A percentile compares a stretch with the other conserved stretches of the same genome.
These are phyloP conservation scores for Suillus brevipes DNA, from an alignment of 768 basidiomycete genomes.

Conservation along the genomic window DNA sequence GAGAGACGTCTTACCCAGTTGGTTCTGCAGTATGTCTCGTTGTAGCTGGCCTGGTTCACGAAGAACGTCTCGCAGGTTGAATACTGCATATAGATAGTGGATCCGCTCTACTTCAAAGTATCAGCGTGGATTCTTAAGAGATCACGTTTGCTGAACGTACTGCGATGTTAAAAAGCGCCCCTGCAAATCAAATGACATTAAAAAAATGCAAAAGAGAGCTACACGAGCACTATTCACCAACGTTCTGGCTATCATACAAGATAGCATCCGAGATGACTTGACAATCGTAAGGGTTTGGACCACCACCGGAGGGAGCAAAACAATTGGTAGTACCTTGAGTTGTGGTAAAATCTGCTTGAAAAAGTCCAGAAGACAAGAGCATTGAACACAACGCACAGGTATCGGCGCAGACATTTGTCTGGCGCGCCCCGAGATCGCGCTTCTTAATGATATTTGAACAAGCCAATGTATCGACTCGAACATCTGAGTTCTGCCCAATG, in stretches of 20 bases:
- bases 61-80: constrained; percentile 47
- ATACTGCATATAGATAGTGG: constrained; percentile 35
- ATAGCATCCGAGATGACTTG: constrained; percentile 50
- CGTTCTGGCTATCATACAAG: constrained; percentile 46
- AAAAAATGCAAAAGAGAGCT: not conserved
- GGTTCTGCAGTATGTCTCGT: constrained; percentile 45
- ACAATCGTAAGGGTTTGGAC: constrained; percentile 49
- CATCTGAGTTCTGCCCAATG: constrained; percentile 45
- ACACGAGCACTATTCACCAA: constrained; percentile 28
- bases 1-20: constrained; percentile 40
- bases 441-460: constrained; percentile 25
- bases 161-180: constrained; percentile 14
- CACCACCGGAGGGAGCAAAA: constrained; percentile 47
- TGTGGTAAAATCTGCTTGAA: not conserved
- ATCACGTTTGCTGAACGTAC: constrained; percentile 3
- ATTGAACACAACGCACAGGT: constrained; percentile 32
- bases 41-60: constrained; percentile 43
- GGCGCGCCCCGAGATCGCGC: constrained; percentile 10
- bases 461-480: constrained; percentile 37
- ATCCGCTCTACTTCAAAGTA: constrained; percentile 7
- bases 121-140: not conserved
- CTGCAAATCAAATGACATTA: not conserved
- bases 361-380: not conserved
- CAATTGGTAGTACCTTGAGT: constrained; percentile 40
- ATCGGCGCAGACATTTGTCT: constrained; percentile 43